Evolutionary conservation across 495 filamentous ascomycete genomes (phyloP), one percentile per base, ranked within the genome.

Genomic region (Lindgomyces ingoldianus): DNA sequence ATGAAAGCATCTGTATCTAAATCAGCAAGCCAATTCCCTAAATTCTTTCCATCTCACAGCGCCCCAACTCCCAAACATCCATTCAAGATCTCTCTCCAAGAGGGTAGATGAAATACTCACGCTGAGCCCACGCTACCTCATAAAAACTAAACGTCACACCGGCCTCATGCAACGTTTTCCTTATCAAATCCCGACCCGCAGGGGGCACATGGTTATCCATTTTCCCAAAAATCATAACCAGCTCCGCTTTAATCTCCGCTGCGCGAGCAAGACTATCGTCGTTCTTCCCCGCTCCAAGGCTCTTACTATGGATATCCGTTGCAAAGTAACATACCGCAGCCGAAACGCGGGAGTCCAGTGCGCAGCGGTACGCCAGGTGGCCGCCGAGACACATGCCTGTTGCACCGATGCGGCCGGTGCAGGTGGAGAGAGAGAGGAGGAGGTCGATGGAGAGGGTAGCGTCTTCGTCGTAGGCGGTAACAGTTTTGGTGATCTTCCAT

Each of bases 341-440:
- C 45, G 81, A 84, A 51, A 96, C 83, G 25, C 91, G 81, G 22
- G 81, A 81, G 73, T 96, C 90, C 51, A 96, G 79, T 57, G 87
- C 90, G 70, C 89, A 91, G 53, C 93, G 85, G 68, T 91, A 89
- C 42, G 93, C 88, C 22, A 96, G 82, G 74, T 98, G 93, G 3
- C 93, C 93, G 54, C 93, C 93, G 2, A 98, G 85, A 74, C 93
- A 96, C 93, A 98, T 98, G 30, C 93, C 93, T 8, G 92, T 96
- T 1, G 89, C 79, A 44, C 93, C 93, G 56, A 98, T 85, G 11
- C 84, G 83, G 30, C 93, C 92, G 66, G 86, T 96, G 74, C 93
- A 96, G 21, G 90, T 96, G 8, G 81, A 79, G 11, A 96, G 81
- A 14, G 81, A 81, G 44, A 95, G 76, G 4, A 98, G 85, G 61